These are phyloP conservation scores for Suillus placidus DNA, from an alignment of 768 basidiomycete genomes.

Conservation along the genomic window DNA sequence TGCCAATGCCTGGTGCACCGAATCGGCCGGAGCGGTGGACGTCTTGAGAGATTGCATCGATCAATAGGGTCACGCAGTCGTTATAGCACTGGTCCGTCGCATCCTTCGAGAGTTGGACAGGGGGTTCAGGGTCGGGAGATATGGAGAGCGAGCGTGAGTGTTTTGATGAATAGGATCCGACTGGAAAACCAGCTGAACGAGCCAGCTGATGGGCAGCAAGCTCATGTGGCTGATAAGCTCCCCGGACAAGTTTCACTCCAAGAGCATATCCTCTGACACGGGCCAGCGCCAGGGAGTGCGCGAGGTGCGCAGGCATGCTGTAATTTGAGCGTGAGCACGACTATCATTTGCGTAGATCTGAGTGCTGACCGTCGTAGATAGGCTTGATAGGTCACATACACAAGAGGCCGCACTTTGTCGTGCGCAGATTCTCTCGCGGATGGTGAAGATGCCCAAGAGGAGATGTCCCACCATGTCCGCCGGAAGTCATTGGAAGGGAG, in stretches of 20 bases:
- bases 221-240: conserved; percentile 88
- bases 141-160: conserved; percentile 41
- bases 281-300: conserved; percentile 66
- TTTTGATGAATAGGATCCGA: background rate
- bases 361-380: conserved; percentile 72
- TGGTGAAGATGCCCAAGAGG: background rate
- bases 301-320: conserved; percentile 73
- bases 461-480: background rate
- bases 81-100: conserved; percentile 81
- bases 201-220: conserved; percentile 41
- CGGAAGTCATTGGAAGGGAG: conserved; percentile 13
- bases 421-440: background rate
- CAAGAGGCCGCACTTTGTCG: conserved; percentile 57
- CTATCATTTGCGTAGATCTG: background rate
- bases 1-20: conserved; percentile 44
- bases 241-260: conserved; percentile 91
- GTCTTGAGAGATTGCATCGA: conserved; percentile 58
- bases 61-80: conserved; percentile 55
- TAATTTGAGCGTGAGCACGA: background rate
- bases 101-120: conserved; percentile 68
- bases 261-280: conserved; percentile 67
- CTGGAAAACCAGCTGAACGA: conserved; percentile 18
- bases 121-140: conserved; percentile 59
- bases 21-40: conserved; percentile 30
- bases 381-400: conserved; percentile 89